Conservation (phyloP, 768 basidiomycete species). For the Suillus fuscotomentosus region DNA sequence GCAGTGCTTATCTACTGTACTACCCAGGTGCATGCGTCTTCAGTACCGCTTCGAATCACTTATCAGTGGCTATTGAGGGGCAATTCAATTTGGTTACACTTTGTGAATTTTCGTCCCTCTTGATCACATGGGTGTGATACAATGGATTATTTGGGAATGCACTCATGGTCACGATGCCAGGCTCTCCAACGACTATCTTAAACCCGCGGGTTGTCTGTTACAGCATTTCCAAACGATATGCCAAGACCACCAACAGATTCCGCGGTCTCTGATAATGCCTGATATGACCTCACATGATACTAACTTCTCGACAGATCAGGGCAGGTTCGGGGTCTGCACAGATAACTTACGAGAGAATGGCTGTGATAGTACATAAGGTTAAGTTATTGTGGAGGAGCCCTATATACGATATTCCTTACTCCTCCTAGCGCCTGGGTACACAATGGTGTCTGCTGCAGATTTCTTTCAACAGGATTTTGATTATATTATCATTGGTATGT, state of each 20-base stretch:
- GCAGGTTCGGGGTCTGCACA: not conserved
- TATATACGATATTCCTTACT: not conserved
- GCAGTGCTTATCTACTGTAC: not conserved
- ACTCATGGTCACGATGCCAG: not conserved
- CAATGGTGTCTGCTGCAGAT: conserved; percentile 10
- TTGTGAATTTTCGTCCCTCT: not conserved
- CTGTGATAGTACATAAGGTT: not conserved
- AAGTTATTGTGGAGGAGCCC: not conserved
- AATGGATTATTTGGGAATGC: not conserved
- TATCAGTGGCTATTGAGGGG: not conserved
- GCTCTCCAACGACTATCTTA: not conserved
- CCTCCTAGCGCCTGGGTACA: not conserved
- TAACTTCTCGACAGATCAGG: not conserved
- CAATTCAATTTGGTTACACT: not conserved
- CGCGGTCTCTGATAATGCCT: not conserved
- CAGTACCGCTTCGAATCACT: not conserved
- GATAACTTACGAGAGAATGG: not conserved
- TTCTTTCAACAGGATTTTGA: conserved; percentile 15
- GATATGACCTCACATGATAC: not conserved
- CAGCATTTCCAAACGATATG: not conserved
- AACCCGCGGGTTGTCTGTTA: not conserved
- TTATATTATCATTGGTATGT: conserved; percentile 18
- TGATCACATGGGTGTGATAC: not conserved
- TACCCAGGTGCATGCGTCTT: not conserved
- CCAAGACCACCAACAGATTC: not conserved